phyloP scores from a whole-genome alignment of 352 stramenopile species.

The Pythium folliculosum region DNA sequence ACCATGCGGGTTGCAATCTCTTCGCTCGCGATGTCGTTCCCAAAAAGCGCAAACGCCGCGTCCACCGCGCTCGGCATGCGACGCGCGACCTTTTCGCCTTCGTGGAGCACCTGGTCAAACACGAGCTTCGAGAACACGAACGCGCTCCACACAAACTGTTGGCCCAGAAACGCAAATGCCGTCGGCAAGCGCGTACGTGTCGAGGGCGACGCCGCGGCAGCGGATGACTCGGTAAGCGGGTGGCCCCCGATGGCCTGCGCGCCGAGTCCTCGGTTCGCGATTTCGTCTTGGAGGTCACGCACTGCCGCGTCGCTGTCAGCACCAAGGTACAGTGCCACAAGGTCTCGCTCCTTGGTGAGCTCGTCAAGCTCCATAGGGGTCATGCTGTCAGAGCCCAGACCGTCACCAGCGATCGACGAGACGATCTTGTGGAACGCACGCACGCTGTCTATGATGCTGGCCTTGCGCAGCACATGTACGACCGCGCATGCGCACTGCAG shows the following conservation, averaged over 20 bases:
- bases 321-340: constrained; percentile 6
- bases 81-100: constrained; percentile 19
- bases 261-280: constrained; percentile 16
- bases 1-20: constrained; percentile 25
- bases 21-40: constrained; percentile 22
- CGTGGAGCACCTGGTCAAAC: constrained; percentile 26
- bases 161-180: constrained; percentile 28
- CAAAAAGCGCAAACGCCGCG: constrained; percentile 27
- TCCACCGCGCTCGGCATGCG: constrained; percentile 30
- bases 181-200: constrained; percentile 10
- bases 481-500: constrained; percentile 26
- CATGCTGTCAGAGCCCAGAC: constrained; percentile 24
- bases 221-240: constrained; percentile 8
- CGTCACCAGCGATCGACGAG: constrained; percentile 19
- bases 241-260: constrained; percentile 28
- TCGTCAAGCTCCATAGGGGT: constrained; percentile 25
- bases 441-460: constrained; percentile 1
- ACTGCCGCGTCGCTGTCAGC: not conserved
- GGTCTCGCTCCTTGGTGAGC: constrained; percentile 11
- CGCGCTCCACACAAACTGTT: constrained; percentile 35
- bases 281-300: constrained; percentile 20
- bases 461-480: constrained; percentile 23
- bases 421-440: constrained; percentile 12
- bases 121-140: constrained; percentile 37
- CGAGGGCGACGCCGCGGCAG: constrained; percentile 2